Evolutionary conservation across 257 asterid genomes (phyloP).

Genomic region (Petunia secreta): DNA sequence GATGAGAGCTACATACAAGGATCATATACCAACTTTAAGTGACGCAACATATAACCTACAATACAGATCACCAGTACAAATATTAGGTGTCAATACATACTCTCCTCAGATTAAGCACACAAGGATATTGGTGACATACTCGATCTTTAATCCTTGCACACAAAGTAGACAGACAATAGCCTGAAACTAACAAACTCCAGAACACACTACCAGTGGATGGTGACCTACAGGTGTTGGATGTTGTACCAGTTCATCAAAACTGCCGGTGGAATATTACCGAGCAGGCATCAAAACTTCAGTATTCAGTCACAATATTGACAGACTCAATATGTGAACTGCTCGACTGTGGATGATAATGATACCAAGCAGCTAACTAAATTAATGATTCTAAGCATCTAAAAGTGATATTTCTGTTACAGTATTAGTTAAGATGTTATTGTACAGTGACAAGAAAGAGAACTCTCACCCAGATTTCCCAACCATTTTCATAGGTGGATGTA

Average conservation of each 20-base stretch:
- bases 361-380: conserved; percentile 10
- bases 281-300: neutral
- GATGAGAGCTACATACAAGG: too few species aligned
- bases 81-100: too few species aligned
- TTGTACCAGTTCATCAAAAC: too few species aligned
- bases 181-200: neutral
- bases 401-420: conserved; percentile 45
- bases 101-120: too few species aligned
- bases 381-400: conserved; percentile 29
- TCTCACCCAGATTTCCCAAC: conserved; percentile 43
- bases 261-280: neutral
- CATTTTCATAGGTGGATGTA: conserved; percentile 39
- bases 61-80: too few species aligned
- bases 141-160: too few species aligned
- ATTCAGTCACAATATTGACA: neutral
- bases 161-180: neutral
- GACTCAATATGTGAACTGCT: neutral
- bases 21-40: too few species aligned
- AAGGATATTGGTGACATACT: too few species aligned
- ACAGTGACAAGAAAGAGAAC: conserved; percentile 52
- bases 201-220: neutral
- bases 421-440: conserved; percentile 51
- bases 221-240: too few species aligned
- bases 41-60: too few species aligned
- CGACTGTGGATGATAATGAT: neutral